A percentile compares a stretch with the other conserved stretches of the same genome.
phyloP scores from a whole-genome alignment of 208 protist species.

The Blastocrithidia nonstop region DNA sequence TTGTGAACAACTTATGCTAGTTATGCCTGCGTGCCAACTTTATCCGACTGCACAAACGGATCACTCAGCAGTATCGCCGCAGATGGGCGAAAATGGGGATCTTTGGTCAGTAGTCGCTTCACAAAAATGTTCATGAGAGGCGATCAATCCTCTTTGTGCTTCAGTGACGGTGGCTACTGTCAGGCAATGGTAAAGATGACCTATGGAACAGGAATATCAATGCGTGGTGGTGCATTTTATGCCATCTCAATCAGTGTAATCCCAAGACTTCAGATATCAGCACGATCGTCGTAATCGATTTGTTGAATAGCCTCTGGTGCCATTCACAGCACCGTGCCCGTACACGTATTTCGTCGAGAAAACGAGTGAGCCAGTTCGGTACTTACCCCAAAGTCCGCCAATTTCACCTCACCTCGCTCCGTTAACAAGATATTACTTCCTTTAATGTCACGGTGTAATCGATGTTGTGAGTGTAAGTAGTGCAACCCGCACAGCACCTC shows the following conservation, averaged over 20 bases:
- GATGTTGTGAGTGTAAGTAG: constrained; percentile 77
- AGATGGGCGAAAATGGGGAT: constrained; percentile 48
- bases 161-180: constrained; percentile 56
- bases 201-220: constrained; percentile 73
- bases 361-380: constrained; percentile 67
- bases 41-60: constrained; percentile 42
- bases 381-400: constrained; percentile 87
- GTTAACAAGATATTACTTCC: constrained; percentile 87
- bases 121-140: constrained; percentile 76
- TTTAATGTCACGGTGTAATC: constrained; percentile 92
- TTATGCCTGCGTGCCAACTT: constrained; percentile 41
- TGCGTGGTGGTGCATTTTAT: constrained; percentile 82
- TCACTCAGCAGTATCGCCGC: constrained; percentile 66
- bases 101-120: constrained; percentile 59
- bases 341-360: constrained; percentile 80
- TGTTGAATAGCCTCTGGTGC: constrained; percentile 84
- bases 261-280: constrained; percentile 92
- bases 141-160: constrained; percentile 75
- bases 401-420: constrained; percentile 77
- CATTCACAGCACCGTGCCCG: constrained; percentile 88
- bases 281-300: constrained; percentile 82
- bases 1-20: constrained; percentile 44
- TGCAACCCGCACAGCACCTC: constrained; percentile 70
- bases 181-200: constrained; percentile 61
- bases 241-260: constrained; percentile 95